Percentiles rank a stretch among this genome's conserved stretches.
Evolutionary conservation across 495 filamentous ascomycete genomes (phyloP).

Genomic region (Extremus antarcticus): DNA sequence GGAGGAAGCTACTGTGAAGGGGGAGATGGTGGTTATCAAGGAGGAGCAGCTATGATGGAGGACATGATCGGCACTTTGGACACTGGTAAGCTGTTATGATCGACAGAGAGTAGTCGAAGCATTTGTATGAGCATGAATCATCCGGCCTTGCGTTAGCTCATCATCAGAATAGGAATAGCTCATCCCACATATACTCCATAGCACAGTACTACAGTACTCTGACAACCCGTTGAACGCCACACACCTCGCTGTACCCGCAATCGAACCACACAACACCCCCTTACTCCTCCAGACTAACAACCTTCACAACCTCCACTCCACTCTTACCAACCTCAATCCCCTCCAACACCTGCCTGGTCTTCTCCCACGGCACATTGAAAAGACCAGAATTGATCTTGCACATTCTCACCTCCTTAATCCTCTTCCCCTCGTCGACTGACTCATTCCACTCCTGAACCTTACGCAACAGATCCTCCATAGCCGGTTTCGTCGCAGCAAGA

Average conservation of each 20-base stretch:
- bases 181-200: no score
- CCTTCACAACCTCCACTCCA: conserved; percentile 10
- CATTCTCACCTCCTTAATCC: conserved; percentile 24
- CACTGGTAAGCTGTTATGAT: no score
- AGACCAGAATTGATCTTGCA: conserved; percentile 32
- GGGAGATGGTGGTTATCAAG: neutral
- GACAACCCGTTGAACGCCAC: no score
- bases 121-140: no score
- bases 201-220: no score
- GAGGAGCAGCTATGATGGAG: no score
- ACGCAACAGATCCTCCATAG: conserved; percentile 26
- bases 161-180: no score
- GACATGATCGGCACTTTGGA: no score
- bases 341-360: conserved; percentile 26
- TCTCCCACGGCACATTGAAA: conserved; percentile 30
- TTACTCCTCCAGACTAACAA: conserved; percentile 1
- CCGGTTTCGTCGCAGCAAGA: conserved; percentile 25
- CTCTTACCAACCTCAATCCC: conserved; percentile 21
- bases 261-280: neutral
- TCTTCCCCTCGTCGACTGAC: neutral
- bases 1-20: neutral
- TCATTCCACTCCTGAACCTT: conserved; percentile 16
- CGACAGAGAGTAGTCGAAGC: no score
- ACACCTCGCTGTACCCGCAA: no score
- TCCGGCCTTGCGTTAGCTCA: no score